Conservation (phyloP, 345 rosid species). For the Arabidopsis suecica region DNA sequence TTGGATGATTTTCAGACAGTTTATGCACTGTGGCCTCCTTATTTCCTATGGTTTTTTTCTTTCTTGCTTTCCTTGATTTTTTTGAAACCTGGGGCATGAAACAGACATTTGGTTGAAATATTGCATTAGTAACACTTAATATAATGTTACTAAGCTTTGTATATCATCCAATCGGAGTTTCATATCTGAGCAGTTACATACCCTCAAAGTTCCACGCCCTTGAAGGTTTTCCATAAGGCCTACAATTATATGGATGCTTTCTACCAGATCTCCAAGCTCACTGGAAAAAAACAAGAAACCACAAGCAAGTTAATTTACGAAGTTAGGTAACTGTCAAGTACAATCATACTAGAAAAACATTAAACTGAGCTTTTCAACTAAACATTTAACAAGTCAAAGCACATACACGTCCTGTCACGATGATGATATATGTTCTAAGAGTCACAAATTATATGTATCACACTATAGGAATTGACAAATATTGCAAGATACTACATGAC, state of each 20-base stretch:
- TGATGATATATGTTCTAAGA: not conserved
- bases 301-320: slow-evolving; percentile 6
- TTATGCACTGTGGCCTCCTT: slow-evolving; percentile 52
- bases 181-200: slow-evolving; percentile 48
- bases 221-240: slow-evolving; percentile 92
- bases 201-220: slow-evolving; percentile 90
- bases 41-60: slow-evolving; percentile 47
- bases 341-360: slow-evolving; percentile 2
- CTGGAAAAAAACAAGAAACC: slow-evolving; percentile 50
- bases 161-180: slow-evolving; percentile 10
- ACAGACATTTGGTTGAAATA: slow-evolving; percentile 23
- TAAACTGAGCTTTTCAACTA: not conserved
- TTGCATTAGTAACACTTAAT: not conserved
- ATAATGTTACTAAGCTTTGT: not conserved
- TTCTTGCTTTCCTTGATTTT: slow-evolving; percentile 75
- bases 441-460: slow-evolving; percentile 14
- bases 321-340: slow-evolving; percentile 6
- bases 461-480: slow-evolving; percentile 19
- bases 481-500: slow-evolving; percentile 19
- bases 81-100: slow-evolving; percentile 71
- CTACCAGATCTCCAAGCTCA: slow-evolving; percentile 95
- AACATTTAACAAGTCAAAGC: slow-evolving; percentile 23
- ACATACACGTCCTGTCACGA: not conserved
- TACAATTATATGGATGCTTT: slow-evolving; percentile 64
- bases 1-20: slow-evolving; percentile 47